Percentiles rank a stretch among this genome's conserved stretches.
phyloP scores from a whole-genome alignment of 768 basidiomycete genomes.

The Symmetrospora coprosmae region DNA sequence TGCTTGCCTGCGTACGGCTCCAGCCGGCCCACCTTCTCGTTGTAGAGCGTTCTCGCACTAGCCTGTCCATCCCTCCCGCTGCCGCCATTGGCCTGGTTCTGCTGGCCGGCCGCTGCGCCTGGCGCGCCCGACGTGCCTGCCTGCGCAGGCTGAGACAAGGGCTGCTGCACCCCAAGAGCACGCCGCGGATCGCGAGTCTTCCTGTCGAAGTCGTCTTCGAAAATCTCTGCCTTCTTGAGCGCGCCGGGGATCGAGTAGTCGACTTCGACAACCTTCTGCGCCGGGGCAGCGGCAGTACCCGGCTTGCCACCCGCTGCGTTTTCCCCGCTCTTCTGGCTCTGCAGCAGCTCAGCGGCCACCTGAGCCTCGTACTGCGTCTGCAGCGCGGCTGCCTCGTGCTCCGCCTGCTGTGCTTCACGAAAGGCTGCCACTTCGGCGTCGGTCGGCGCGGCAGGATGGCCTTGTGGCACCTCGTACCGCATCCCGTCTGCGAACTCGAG shows the following conservation, averaged over 20 bases:
- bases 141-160: neutral
- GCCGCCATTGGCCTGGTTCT: slow-evolving; percentile 39
- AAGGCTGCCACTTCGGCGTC: slow-evolving; percentile 16
- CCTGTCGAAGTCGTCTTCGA: slow-evolving; percentile 86
- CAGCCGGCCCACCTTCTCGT: slow-evolving; percentile 76
- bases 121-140: neutral
- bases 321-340: too few species aligned
- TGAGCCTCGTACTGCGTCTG: slow-evolving; percentile 24
- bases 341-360: too few species aligned
- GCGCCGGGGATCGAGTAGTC: slow-evolving; percentile 37
- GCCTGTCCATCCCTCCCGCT: too few species aligned
- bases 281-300: too few species aligned
- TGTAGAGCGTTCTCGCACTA: slow-evolving; percentile 69
- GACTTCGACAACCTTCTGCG: slow-evolving; percentile 10
- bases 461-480: slow-evolving; percentile 61
- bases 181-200: slow-evolving; percentile 71
- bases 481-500: slow-evolving; percentile 94
- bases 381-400: neutral
- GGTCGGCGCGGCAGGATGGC: slow-evolving; percentile 34
- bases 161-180: slow-evolving; percentile 28
- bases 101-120: slow-evolving; percentile 4
- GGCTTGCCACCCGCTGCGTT: too few species aligned
- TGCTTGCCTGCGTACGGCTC: slow-evolving; percentile 50
- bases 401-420: slow-evolving; percentile 18
- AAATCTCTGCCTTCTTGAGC: slow-evolving; percentile 71